phyloP scores from a whole-genome alignment of 768 basidiomycete species.

The Lyophyllum decastes region DNA sequence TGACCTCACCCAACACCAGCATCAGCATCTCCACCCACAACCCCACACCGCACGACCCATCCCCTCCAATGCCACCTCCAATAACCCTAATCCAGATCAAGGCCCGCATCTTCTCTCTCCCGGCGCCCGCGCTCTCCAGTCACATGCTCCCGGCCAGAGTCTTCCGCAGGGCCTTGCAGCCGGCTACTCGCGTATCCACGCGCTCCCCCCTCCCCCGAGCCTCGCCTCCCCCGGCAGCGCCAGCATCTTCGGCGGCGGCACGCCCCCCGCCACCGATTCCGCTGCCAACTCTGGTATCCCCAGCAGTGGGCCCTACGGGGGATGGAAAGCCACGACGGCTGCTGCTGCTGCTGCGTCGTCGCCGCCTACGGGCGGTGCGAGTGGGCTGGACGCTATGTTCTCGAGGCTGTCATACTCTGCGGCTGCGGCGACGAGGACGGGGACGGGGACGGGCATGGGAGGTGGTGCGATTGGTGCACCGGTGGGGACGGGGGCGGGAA shows the following conservation, averaged over 20 bases:
- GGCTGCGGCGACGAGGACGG: constrained; percentile 26
- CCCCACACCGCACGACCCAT: constrained; percentile 31
- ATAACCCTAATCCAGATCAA: constrained; percentile 12
- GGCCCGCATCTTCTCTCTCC: constrained; percentile 54
- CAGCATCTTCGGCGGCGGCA: constrained; percentile 18
- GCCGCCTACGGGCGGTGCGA: constrained; percentile 9
- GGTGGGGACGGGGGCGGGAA: background rate
- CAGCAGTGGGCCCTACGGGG: constrained; percentile 29
- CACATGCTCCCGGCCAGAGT: constrained; percentile 89
- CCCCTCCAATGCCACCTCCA: constrained; percentile 22
- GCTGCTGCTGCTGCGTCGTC: constrained; percentile 18
- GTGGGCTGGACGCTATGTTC: constrained; percentile 51
- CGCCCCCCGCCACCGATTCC: constrained; percentile 9
- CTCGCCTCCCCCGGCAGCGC: constrained; percentile 34
- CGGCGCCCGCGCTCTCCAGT: constrained; percentile 74
- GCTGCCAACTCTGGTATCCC: constrained; percentile 8
- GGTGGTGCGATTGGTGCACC: constrained; percentile 6
- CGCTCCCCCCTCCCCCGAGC: constrained; percentile 47
- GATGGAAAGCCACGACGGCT: constrained; percentile 19
- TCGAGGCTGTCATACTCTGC: constrained; percentile 59
- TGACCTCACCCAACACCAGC: constrained; percentile 41
- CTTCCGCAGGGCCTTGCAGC: constrained; percentile 91
- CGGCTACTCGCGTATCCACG: constrained; percentile 88
- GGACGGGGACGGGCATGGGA: too few species aligned
- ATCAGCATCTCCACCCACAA: constrained; percentile 31